Evolutionary conservation across 2,329 filamentous ascomycete genomes (phyloP).

Genomic region (Aplosporella prunicola): DNA sequence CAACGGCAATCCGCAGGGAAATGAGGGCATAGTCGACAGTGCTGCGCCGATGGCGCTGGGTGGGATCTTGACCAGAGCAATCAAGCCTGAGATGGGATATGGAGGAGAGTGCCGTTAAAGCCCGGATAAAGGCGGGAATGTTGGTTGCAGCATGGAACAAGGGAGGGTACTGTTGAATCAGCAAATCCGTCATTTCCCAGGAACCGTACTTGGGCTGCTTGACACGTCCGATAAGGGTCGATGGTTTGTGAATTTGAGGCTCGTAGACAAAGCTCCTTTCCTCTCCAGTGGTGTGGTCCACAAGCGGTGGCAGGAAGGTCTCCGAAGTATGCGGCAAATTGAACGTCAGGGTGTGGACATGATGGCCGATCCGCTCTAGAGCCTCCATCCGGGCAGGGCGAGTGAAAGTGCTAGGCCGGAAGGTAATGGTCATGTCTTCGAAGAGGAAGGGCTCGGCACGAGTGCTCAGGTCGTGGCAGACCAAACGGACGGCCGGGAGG

Average conservation of each 20-base stretch:
- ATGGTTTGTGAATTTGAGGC: slow-evolving; percentile 55
- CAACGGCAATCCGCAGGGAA: slow-evolving; percentile 73
- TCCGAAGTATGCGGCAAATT: slow-evolving; percentile 64
- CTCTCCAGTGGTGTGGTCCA: slow-evolving; percentile 65
- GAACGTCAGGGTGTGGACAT: slow-evolving; percentile 72
- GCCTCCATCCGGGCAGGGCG: slow-evolving; percentile 63
- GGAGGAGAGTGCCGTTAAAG: slow-evolving; percentile 58
- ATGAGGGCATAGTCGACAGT: slow-evolving; percentile 84
- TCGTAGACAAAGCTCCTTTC: slow-evolving; percentile 77
- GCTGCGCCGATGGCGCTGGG: slow-evolving; percentile 56
- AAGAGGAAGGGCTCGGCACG: slow-evolving; percentile 62
- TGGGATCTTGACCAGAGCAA: slow-evolving; percentile 61
- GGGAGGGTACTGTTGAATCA: slow-evolving; percentile 80
- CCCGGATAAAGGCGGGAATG: slow-evolving; percentile 71
- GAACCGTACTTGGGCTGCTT: slow-evolving; percentile 68
- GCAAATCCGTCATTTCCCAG: slow-evolving; percentile 66
- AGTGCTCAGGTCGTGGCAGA: slow-evolving; percentile 61
- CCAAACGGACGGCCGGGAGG: slow-evolving; percentile 47
- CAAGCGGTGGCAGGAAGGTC: slow-evolving; percentile 74
- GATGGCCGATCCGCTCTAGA: slow-evolving; percentile 65
- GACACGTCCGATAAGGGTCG: slow-evolving; percentile 46
- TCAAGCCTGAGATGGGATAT: slow-evolving; percentile 66
- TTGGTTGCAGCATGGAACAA: slow-evolving; percentile 86
- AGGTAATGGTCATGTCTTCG: slow-evolving; percentile 58
- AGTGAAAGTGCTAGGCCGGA: slow-evolving; percentile 66